phyloP scores from a whole-genome alignment of 768 basidiomycete genomes.

The Trametes cinnabarina region DNA sequence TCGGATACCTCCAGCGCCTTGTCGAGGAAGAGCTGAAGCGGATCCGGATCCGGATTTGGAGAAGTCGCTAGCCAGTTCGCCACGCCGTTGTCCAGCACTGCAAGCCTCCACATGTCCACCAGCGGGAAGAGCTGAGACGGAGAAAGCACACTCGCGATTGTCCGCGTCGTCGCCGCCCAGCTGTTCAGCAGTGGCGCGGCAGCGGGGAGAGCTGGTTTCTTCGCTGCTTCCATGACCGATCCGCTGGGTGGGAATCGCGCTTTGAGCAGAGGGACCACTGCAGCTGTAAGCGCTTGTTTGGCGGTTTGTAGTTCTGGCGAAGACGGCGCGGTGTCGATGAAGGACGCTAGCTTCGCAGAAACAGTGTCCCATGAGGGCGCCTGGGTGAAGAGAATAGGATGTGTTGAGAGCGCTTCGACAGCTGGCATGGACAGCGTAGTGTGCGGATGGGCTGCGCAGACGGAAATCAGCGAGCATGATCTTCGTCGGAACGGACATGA shows the following conservation, averaged over 20 bases:
- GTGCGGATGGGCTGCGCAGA: constrained; percentile 70
- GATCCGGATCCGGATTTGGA: constrained; percentile 41
- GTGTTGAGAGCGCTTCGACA: constrained; percentile 60
- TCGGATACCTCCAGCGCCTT: constrained; percentile 40
- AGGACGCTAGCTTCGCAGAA: constrained; percentile 55
- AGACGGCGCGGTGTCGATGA: constrained; percentile 51
- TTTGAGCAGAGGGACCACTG: constrained; percentile 65
- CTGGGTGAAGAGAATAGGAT: constrained; percentile 75
- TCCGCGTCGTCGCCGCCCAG: constrained; percentile 49
- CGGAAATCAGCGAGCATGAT: constrained; percentile 14
- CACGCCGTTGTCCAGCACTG: constrained; percentile 61
- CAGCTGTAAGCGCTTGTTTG: constrained; percentile 47
- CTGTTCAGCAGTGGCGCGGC: constrained; percentile 39
- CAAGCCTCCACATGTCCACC: constrained; percentile 80
- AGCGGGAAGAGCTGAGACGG: constrained; percentile 70
- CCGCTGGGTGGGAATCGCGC: constrained; percentile 43
- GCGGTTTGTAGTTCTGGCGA: constrained; percentile 36
- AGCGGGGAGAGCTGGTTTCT: constrained; percentile 28
- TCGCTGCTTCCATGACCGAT: constrained; percentile 2
- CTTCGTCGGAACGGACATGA: not conserved
- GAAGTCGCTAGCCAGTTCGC: constrained; percentile 45
- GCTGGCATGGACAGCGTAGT: constrained; percentile 55
- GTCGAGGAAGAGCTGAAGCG: constrained; percentile 45
- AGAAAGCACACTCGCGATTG: constrained; percentile 46
- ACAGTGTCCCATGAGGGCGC: constrained; percentile 68